These are phyloP conservation scores for Vitis hybrid DNA, from an alignment of 177 flowering plant species.

Conservation along the genomic window DNA sequence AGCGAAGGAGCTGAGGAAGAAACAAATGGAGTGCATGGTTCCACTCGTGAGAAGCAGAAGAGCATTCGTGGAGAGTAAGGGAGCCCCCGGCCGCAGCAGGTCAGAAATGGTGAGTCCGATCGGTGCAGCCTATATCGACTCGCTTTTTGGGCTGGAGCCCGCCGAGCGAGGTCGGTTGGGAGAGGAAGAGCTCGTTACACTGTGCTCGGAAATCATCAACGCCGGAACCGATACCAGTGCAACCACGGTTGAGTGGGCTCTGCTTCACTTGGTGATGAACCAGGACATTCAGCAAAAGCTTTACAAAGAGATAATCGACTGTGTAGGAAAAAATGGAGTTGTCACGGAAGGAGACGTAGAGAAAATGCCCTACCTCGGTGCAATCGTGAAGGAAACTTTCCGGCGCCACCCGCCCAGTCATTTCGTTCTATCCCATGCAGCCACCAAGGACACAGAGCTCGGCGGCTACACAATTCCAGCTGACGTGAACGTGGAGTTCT, in stretches of 20 bases:
- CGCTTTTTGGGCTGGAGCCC: slow-evolving; percentile 54
- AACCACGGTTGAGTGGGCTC: slow-evolving; percentile 77
- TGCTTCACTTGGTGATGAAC: slow-evolving; percentile 63
- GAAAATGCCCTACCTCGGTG: slow-evolving; percentile 63
- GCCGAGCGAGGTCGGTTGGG: slow-evolving; percentile 46
- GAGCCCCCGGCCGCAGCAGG: not conserved
- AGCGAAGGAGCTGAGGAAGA: slow-evolving; percentile 60
- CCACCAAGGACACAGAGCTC: slow-evolving; percentile 53
- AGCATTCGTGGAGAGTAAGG: slow-evolving; percentile 43
- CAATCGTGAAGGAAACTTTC: slow-evolving; percentile 79
- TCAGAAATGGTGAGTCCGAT: slow-evolving; percentile 57
- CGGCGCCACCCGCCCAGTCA: slow-evolving; percentile 93
- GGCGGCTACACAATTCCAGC: slow-evolving; percentile 77
- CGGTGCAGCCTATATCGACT: slow-evolving; percentile 86
- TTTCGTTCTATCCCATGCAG: slow-evolving; percentile 76
- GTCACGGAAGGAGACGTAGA: slow-evolving; percentile 60
- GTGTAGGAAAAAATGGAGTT: slow-evolving; percentile 51
- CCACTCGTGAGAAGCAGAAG: slow-evolving; percentile 59
- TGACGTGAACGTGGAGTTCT: slow-evolving; percentile 69
- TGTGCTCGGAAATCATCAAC: slow-evolving; percentile 74
- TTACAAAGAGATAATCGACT: slow-evolving; percentile 54
- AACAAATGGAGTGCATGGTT: slow-evolving; percentile 63
- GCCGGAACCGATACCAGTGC: slow-evolving; percentile 97
- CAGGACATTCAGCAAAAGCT: slow-evolving; percentile 68
- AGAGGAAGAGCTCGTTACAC: slow-evolving; percentile 75